Evolutionary conservation across 352 stramenopile species (phyloP), one percentile per base, ranked within the genome.

Genomic region (Globisporangium canariense): DNA sequence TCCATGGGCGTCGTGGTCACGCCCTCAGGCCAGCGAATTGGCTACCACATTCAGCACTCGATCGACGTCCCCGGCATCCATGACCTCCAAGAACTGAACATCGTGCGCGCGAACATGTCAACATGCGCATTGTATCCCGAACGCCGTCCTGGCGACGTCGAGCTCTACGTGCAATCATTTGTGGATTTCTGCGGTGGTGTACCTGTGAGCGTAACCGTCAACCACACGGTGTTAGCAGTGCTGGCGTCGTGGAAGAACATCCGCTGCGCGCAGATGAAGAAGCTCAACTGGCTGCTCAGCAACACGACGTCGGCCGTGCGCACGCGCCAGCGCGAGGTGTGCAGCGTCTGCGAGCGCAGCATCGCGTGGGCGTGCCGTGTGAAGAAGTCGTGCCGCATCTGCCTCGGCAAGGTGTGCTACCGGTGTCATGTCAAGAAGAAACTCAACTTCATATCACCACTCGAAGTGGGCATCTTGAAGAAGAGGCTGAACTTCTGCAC

Each of bases 1-100:
- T 66, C 70, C 13, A 77, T 74, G 0, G 81, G 81, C 18, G 60
- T 86, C n/a, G 69, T 77, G 16, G 64, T 66, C 41, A 76, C 75
- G 2, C 51, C 65, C 1, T 62, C 64, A 4, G 77, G 77, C 5
- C 73, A 85, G 50, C 73, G 79, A 8, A 63, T 88, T 7, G 81
- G 81, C 6, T 88, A 78, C 67, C 71, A 86, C 32, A 62, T 90
- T 41, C 78, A 79, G 61, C 74, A 78, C 62, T 83, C 77, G 34
- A 64, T 86, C 4, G 67, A 78, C 28, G 50, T 81, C 14, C 71
- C 74, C 0, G 36, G 43, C 16, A 78, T 70, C 62, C 73, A 67
- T 28, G 75, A 86, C 32, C 66, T 83, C 5, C 58, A 78, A 2
- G 76, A 68, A 0, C 67, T 77, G 53, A 60, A 64, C 3, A 49